Evolutionary conservation across 257 asterid genomes (phyloP), one percentile per base, ranked within the genome.

Genomic region (Ilex aquifolium): DNA sequence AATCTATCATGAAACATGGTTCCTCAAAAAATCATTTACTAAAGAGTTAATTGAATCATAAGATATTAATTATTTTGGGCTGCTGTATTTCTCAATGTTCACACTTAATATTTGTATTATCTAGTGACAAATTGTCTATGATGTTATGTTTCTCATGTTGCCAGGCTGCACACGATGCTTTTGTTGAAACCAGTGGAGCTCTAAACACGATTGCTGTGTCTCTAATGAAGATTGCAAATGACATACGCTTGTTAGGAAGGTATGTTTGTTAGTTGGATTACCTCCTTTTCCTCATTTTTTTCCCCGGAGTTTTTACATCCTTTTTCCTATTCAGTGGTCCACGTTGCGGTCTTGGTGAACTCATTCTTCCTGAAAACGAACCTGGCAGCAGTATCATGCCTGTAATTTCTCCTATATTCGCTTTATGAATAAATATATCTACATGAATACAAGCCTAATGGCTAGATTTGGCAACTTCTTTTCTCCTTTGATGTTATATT

Each of bases 321-420:
- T 55, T 54, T 69, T 76, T 15, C 14, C 2, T 5, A 65, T 60
- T 21, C 90, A 92, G 99, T 78, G 97, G 97, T 72, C 99, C 99
- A 27, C 96, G 99, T 2, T 93, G 97, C 75, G 99, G 99, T 74
- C 86, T 93, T 13, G 99, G 99, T 31, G 97, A 93, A 75, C 95
- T 90, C 76, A 78, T 84, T 65, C 99, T 93, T 74, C 99, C 99
- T 49, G 99, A 93, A 78, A 93, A 93, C 82, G 99, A 93, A 80
- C 97, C 99, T 32, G 97, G 99, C 67, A 93, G 99, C 93, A 90
- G 99, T 72, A 90, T 93, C 72, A 93, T 93, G 97, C 99, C 99
- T 63, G 97, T 93, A 90, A 71, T 51, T 32, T 52, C 66, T 77
- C 42, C 42, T 36, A 36, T 8, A 36, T 36, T 36, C 8, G 42